Base-by-base conservation (phyloP, 306 rosid genomes). In the Ziziphus jujuba region DNA sequence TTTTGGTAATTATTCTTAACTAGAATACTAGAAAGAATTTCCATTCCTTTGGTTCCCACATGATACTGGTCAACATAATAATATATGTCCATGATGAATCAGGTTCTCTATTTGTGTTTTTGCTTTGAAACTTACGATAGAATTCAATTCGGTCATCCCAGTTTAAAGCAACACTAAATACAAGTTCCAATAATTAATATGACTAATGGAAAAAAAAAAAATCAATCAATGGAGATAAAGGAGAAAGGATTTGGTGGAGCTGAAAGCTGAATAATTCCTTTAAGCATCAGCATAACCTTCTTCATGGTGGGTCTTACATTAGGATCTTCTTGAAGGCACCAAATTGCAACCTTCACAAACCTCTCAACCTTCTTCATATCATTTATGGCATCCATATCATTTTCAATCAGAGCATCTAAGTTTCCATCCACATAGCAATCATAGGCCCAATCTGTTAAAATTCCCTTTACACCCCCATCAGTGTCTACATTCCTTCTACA, bases 291-390 rank as follows among this genome's bases (percentile, higher is more conserved):
- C 11, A 19, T 55, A 1, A 66, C 74, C 66, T 40, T 57, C 24
- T 58, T 70, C 71, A 75, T 72, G 20, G 73, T 20, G 23, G 81
- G 84, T 67, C 80, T 61, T 23, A 35, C 17, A 55, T 67, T 36
- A 5, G 74, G 77, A 0, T 70, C 71, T 52, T 78, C 79, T 45
- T 78, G 82, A 5, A 73, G 25, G 65, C 75, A 76, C 81, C 84
- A 76, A n/a, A 80, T 33, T 4, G 73, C 73, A 9, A 76, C 72
- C 76, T 44, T 63, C 73, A 76, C 57, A 45, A 67, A 59, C 62
- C 40, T 80, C 63, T 80, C 84, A 25, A 76, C 14, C 63, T 40
- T 59, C 15, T 9, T 48, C 5, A 25, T 54, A 16, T 72, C 79
- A 51, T 45, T 33, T 49, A 76, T 5, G 14, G 63, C 73, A 66